These are phyloP conservation scores for Colletotrichum camelliae DNA, from an alignment of 2,329 filamentous ascomycete genomes.

Conservation along the genomic window DNA sequence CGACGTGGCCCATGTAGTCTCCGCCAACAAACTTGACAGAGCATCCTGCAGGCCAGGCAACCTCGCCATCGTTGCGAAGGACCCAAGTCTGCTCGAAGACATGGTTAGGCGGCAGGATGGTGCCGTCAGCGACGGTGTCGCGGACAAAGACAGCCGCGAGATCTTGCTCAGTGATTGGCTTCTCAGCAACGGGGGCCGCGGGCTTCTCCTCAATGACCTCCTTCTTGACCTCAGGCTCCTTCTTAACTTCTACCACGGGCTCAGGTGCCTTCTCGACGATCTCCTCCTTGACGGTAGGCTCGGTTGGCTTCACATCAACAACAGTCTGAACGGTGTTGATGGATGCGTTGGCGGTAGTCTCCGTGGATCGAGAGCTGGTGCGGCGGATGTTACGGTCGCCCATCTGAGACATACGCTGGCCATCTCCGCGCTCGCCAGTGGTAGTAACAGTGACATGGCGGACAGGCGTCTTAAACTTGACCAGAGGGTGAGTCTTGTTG, in stretches of 20 bases:
- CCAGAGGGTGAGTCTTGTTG: conserved; percentile 94
- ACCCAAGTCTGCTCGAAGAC: conserved; percentile 92
- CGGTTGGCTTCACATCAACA: conserved; percentile 71
- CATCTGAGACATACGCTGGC: conserved; percentile 69
- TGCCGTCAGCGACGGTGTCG: conserved; percentile 82
- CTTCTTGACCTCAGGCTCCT: conserved; percentile 14
- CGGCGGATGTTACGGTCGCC: conserved; percentile 61
- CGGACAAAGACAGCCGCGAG: conserved; percentile 70
- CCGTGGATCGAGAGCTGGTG: conserved; percentile 55
- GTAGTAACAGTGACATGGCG: conserved; percentile 88
- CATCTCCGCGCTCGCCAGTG: conserved; percentile 75
- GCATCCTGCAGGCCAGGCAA: conserved; percentile 86
- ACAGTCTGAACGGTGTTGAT: conserved; percentile 71
- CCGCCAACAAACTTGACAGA: conserved; percentile 91
- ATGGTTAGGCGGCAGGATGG: conserved; percentile 70
- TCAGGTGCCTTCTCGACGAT: conserved; percentile 30
- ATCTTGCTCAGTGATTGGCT: conserved; percentile 29
- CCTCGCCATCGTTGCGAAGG: conserved; percentile 81
- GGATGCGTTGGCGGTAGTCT: conserved; percentile 54
- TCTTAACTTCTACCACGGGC: conserved; percentile 23
- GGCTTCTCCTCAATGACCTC: conserved; percentile 28
- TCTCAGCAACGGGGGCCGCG: conserved; percentile 27
- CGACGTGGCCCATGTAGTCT: conserved; percentile 94
- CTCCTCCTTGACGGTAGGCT: conserved; percentile 32
- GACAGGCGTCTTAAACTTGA: conserved; percentile 95